Evolutionary conservation across 305 asterid species (phyloP), one percentile per base, ranked within the genome.

Genomic region (Andrographis paniculata): DNA sequence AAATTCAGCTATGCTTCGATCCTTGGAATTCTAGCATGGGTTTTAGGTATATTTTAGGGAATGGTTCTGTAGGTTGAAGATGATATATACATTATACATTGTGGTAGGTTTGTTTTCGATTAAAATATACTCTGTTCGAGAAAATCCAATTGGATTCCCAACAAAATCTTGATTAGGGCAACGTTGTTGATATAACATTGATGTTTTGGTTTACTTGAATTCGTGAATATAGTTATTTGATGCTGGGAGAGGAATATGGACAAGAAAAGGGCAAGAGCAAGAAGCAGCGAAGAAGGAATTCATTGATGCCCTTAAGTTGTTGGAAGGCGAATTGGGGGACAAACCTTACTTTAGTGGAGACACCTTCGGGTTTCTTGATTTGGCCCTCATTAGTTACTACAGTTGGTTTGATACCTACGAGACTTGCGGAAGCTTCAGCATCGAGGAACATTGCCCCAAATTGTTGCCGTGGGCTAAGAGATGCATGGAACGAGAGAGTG

Each of bases 341-440:
- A 55, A 72, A 49, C 60, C 62, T 35, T 72, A 51, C 45, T 76
- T 55, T 11, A 68, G 70, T 5, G 84, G 84, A 13, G 75, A 69
- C 47, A 35, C 9, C 12, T 72, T 72, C 30, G 80, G 80, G 48
- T 72, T 42, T 52, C 41, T 70, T 1, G 84, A 76, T 30, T 42
- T 76, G 20, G 71, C 75, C 33, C 43, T 76, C 4, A 33, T 72
- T 49, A 31, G 68, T 13, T 72, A 33, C 63, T 72, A 52, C 51
- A 20, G 64, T 14, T 69, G 84, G 75, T 72, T 76, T 36, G 4
- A 55, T 18, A 45, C 75, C 13, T 72, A 61, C 15, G 80, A 76
- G 67, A 55, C 38, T 17, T 48, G 52, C 53, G 80, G 67, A 9
- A 43, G 58, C 15, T 72, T 76, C 48, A 64, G 56, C 53, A 54